phyloP scores from a whole-genome alignment of 331 rosid species.

The Arachis monticola region DNA sequence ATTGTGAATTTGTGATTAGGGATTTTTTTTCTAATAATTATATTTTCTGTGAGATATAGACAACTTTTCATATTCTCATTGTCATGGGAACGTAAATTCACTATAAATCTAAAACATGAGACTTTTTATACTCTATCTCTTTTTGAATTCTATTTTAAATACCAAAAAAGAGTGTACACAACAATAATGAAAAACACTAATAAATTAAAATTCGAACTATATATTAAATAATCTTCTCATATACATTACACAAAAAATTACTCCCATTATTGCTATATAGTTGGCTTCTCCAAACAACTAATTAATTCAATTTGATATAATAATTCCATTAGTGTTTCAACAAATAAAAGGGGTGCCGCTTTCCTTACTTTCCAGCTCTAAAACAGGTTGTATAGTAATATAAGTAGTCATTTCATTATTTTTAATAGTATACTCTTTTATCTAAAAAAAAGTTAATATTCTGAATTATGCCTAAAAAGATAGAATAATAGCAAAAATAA shows the following conservation, averaged over 20 bases:
- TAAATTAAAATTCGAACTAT: neutral
- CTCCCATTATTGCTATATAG: neutral
- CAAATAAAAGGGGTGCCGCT: neutral
- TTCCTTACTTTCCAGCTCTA: neutral
- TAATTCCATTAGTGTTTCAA: neutral
- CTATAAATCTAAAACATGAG: too few relatives aligned
- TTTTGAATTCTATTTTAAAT: too few relatives aligned
- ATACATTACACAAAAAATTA: neutral
- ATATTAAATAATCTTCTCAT: neutral
- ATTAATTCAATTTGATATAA: slow-evolving; percentile 1
- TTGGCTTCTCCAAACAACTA: neutral
- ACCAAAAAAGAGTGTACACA: too few relatives aligned
- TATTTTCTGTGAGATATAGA: too few relatives aligned
- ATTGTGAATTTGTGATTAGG: too few relatives aligned
- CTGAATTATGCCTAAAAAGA: neutral
- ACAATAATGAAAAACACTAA: too few relatives aligned
- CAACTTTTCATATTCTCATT: too few relatives aligned
- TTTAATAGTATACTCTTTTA: neutral
- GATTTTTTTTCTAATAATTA: too few relatives aligned
- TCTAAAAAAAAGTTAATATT: neutral
- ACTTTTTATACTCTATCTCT: too few relatives aligned
- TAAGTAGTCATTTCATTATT: neutral
- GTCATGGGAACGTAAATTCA: too few relatives aligned
- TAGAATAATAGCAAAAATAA: neutral
- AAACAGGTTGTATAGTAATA: neutral